phyloP scores from a whole-genome alignment of 306 rosid genomes.

The Vigna nakashimae region DNA sequence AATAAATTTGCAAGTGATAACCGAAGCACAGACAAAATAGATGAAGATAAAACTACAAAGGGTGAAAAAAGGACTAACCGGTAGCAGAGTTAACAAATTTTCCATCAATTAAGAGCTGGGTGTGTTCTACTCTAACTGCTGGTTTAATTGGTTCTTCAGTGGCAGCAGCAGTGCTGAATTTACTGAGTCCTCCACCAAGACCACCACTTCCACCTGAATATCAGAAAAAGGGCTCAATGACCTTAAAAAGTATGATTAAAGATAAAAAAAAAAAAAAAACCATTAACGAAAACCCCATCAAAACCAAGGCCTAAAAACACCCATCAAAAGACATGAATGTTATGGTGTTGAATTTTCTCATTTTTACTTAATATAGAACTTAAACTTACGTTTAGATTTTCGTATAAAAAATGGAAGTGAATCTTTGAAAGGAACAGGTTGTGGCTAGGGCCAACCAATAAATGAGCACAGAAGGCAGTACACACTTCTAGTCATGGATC shows the following conservation, averaged over 20 bases:
- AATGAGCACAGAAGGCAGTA: background rate
- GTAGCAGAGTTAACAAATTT: slow-evolving; percentile 72
- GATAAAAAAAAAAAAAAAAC: background rate
- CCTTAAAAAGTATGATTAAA: background rate
- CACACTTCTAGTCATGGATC: background rate
- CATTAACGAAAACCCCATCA: background rate
- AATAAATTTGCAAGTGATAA: background rate
- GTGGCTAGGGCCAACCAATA: background rate
- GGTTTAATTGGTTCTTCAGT: slow-evolving; percentile 67
- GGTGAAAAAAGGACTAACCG: slow-evolving; percentile 50
- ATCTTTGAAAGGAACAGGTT: background rate
- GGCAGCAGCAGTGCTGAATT: slow-evolving; percentile 68
- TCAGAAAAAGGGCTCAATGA: background rate
- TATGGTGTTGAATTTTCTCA: no score
- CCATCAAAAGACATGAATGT: background rate
- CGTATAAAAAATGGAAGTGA: background rate
- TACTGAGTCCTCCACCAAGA: slow-evolving; percentile 47
- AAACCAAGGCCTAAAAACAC: slow-evolving; percentile 1
- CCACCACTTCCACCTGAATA: slow-evolving; percentile 51
- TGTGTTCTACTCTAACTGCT: slow-evolving; percentile 50
- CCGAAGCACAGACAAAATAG: background rate
- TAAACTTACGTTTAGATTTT: no score
- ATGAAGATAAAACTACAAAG: background rate
- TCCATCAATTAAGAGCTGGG: slow-evolving; percentile 74
- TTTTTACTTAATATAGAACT: no score